phyloP scores from a whole-genome alignment of 805 yeast genomes.

The Wickerhamiella allomyrinae region DNA sequence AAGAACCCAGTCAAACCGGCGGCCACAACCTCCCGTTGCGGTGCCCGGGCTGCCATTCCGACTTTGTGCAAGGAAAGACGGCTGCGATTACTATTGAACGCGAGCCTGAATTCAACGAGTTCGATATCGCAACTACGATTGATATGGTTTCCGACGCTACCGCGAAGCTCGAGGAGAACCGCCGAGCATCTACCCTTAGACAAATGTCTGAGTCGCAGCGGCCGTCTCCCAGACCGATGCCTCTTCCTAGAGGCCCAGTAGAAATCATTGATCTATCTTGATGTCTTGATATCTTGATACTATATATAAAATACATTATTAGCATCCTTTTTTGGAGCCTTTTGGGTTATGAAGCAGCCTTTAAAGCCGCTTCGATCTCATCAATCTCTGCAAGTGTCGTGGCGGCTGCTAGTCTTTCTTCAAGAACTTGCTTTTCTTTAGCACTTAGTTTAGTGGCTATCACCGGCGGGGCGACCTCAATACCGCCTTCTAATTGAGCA shows the following conservation, averaged over 20 bases:
- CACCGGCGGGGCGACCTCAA: conserved; percentile 25
- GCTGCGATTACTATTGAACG: too few relatives aligned
- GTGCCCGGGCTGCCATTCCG: not conserved
- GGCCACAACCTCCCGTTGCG: not conserved
- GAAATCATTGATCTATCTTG: not conserved
- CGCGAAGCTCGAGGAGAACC: not conserved
- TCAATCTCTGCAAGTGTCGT: conserved; percentile 62
- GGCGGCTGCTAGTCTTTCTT: conserved; percentile 45
- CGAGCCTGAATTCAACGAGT: not conserved
- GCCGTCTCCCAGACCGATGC: too few relatives aligned
- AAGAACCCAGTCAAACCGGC: too few relatives aligned
- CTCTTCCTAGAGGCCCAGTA: not conserved
- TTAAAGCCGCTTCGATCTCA: conserved; percentile 43
- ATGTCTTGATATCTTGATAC: not conserved
- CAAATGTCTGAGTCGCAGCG: too few relatives aligned
- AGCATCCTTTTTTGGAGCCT: not conserved
- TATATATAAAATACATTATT: conserved; percentile 3
- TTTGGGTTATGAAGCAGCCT: conserved; percentile 12
- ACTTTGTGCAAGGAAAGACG: not conserved
- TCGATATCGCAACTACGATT: not conserved
- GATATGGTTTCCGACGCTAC: not conserved
- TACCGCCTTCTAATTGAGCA: conserved; percentile 18
- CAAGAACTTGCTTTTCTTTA: conserved; percentile 38
- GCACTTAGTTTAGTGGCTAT: conserved; percentile 36
- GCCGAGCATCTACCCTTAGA: not conserved